Evolutionary conservation across 768 basidiomycete genomes (phyloP), one percentile per base, ranked within the genome.

Genomic region (Calocera viscosa): DNA sequence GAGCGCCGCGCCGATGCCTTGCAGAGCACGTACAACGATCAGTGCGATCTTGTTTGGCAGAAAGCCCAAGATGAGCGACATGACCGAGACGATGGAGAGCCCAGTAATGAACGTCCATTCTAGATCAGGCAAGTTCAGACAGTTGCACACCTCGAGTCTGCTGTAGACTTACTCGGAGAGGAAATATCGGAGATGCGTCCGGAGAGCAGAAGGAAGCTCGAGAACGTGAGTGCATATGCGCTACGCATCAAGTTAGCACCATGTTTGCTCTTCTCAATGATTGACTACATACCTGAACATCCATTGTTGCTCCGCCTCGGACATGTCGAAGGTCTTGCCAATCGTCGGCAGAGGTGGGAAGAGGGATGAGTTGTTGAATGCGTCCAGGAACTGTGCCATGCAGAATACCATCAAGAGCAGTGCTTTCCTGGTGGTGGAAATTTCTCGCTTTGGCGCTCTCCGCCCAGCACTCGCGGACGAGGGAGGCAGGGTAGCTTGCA

Each of bases 211-310:
- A 78, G 71, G 65, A 81, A 76, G 1, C 81, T 74, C 12, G 81
- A 78, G 71, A 81, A 82, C 1, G 74, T 77, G n/a, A 76, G 68
- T 33, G 80, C 74, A 68, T 77, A 81, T 17, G 79, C 80, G 41
- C 78, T 77, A 26, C 67, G 35, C 67, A 73, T 64, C 70, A 63
- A n/a, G 68, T 71, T 24, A 75, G 72, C 30, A 68, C 64, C 19
- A 76, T 49, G 19, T 64, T 19, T 30, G 35, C 35, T 32, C 17
- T 63, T 28, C 39, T 33, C n/a, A 32, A 16, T 3, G 63, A 35
- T 26, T 26, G n/a, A 47, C 24, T 24, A 64, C 28, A 63, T 47
- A 47, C 43, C 43, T 47, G 43, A 47, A 35, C 35, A 66, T 3
- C 65, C 65, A 66, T 16, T 38, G 43, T 35, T 43, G 19, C 49